phyloP scores from a whole-genome alignment of 768 basidiomycete genomes.

The Kwoniella botswanensis region DNA sequence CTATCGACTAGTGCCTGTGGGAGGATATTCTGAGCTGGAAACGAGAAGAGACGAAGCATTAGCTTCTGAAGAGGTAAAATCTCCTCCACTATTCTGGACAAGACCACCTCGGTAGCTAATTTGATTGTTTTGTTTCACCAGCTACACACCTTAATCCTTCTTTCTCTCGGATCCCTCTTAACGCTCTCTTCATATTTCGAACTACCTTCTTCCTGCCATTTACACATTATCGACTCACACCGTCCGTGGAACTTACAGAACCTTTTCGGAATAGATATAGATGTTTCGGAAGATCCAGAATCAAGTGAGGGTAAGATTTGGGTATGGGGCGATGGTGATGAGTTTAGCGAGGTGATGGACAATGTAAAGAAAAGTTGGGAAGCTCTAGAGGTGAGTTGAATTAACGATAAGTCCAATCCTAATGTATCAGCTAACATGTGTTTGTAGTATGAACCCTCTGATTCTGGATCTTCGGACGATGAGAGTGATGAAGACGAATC shows the following conservation, averaged over 20 bases:
- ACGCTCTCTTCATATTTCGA: conserved; percentile 71
- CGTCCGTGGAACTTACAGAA: conserved; percentile 87
- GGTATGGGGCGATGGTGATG: conserved; percentile 91
- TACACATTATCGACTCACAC: conserved; percentile 94
- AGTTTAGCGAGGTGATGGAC: conserved; percentile 64
- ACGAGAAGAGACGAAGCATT: conserved; percentile 69
- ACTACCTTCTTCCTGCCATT: conserved; percentile 63
- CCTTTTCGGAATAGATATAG: conserved; percentile 66
- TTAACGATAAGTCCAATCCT: not conserved
- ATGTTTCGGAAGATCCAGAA: conserved; percentile 55
- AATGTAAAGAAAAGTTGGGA: conserved; percentile 84
- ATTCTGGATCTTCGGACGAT: conserved; percentile 57
- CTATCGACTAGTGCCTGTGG: conserved; percentile 85
- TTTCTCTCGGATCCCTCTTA: conserved; percentile 89
- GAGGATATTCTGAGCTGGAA: conserved; percentile 79
- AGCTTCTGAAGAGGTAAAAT: conserved; percentile 69
- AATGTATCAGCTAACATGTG: not conserved
- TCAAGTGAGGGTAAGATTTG: conserved; percentile 65
- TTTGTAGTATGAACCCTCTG: conserved; percentile 75
- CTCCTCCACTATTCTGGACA: not conserved
- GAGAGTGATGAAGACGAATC: conserved; percentile 61
- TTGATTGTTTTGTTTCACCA: conserved; percentile 19
- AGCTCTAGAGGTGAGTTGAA: conserved; percentile 69
- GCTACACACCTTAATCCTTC: conserved; percentile 79
- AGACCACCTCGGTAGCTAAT: not conserved